These are phyloP conservation scores for Candida taoyuanica DNA, from an alignment of 805 yeast genomes.

Conservation along the genomic window DNA sequence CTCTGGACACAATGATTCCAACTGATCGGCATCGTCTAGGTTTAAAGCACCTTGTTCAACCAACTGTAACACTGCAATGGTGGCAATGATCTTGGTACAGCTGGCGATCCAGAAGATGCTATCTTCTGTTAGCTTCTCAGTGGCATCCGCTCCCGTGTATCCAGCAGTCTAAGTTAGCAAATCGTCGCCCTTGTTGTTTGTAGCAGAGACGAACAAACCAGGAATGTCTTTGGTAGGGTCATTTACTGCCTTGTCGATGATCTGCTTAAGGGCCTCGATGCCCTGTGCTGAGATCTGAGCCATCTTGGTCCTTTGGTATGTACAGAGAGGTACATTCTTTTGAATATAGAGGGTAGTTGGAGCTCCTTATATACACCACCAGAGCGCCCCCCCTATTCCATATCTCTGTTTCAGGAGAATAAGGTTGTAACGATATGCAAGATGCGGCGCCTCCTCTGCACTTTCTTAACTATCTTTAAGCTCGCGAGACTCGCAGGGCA, in stretches of 20 bases:
- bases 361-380: too few species aligned
- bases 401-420: too few species aligned
- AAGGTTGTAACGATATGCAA: too few species aligned
- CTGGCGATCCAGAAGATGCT: constrained; percentile 30
- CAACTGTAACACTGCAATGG: constrained; percentile 30
- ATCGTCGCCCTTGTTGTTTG: constrained; percentile 14
- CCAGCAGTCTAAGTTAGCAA: constrained; percentile 22
- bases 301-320: background rate
- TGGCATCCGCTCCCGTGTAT: constrained; percentile 15
- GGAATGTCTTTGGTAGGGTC: constrained; percentile 11
- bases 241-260: constrained; percentile 5
- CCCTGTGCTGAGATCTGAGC: constrained; percentile 6
- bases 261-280: constrained; percentile 5
- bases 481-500: too few species aligned
- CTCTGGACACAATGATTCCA: constrained; percentile 30
- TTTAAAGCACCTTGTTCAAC: constrained; percentile 31
- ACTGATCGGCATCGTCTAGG: constrained; percentile 29
- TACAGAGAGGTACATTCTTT: too few species aligned
- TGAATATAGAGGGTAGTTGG: too few species aligned
- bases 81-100: constrained; percentile 31
- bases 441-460: too few species aligned
- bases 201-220: constrained; percentile 11
- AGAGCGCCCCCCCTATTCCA: too few species aligned
- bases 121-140: constrained; percentile 21
- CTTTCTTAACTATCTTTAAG: too few species aligned